phyloP scores from a whole-genome alignment of 1,139 yeast genomes.

The Zygosaccharomyces pseudobailii region DNA sequence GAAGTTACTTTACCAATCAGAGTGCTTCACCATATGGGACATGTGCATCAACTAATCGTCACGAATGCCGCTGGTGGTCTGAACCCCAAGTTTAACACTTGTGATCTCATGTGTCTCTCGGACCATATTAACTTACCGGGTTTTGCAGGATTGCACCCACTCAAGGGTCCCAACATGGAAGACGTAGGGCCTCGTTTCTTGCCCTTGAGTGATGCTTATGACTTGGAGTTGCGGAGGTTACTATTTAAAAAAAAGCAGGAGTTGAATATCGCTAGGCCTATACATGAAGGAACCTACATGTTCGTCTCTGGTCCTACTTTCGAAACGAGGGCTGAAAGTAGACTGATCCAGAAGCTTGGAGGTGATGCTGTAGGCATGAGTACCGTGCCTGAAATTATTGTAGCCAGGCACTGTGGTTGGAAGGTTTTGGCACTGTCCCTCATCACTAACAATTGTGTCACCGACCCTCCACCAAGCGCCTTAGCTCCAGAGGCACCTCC shows the following conservation, averaged over 20 bases:
- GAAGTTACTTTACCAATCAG: constrained; percentile 86
- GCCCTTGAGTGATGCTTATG: constrained; percentile 88
- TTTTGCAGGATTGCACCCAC: constrained; percentile 79
- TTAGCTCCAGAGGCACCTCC: constrained; percentile 49
- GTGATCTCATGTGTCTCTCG: constrained; percentile 83
- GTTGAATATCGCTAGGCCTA: constrained; percentile 50
- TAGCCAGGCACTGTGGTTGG: constrained; percentile 85
- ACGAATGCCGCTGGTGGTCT: constrained; percentile 97
- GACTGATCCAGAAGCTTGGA: constrained; percentile 65
- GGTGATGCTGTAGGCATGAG: constrained; percentile 98
- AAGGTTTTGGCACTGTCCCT: constrained; percentile 78
- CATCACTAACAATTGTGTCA: constrained; percentile 79
- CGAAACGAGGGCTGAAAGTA: constrained; percentile 89
- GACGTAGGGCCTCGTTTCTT: constrained; percentile 81
- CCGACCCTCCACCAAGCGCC: constrained; percentile 72
- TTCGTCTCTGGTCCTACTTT: constrained; percentile 93
- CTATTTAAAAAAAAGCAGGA: constrained; percentile 51
- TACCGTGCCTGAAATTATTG: constrained; percentile 91
- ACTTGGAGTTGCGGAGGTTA: constrained; percentile 57
- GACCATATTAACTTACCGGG: constrained; percentile 94
- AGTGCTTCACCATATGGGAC: constrained; percentile 58
- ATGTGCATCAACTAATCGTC: constrained; percentile 55
- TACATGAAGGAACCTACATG: constrained; percentile 84
- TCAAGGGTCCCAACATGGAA: constrained; percentile 81
- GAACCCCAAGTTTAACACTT: constrained; percentile 60